Evolutionary conservation across 345 rosid genomes (phyloP).

Genomic region (Streptanthus diversifolius): DNA sequence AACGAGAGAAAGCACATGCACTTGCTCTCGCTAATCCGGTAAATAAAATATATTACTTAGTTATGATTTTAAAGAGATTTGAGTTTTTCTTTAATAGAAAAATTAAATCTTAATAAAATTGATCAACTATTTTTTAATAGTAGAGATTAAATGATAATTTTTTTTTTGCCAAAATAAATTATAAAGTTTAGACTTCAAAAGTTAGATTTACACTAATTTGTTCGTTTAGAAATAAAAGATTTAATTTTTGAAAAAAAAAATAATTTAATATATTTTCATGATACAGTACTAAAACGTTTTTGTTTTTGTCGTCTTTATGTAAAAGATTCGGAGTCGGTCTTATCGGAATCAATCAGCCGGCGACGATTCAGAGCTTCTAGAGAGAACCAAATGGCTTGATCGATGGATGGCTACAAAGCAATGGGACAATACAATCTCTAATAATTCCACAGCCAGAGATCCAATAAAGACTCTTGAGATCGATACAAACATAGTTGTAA

Average conservation of each 20-base stretch:
- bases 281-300: background rate
- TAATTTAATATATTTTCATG: background rate
- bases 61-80: background rate
- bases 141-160: too few species aligned
- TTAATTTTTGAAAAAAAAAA: too few species aligned
- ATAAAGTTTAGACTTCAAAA: too few species aligned
- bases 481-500: slow-evolving; percentile 31
- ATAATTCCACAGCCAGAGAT: slow-evolving; percentile 45
- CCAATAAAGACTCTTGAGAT: slow-evolving; percentile 52
- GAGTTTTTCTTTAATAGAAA: background rate
- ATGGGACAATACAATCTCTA: slow-evolving; percentile 48
- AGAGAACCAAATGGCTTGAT: slow-evolving; percentile 71
- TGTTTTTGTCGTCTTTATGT: background rate
- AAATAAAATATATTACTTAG: background rate
- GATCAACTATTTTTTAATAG: too few species aligned
- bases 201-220: too few species aligned
- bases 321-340: slow-evolving; percentile 57
- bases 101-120: background rate
- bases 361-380: slow-evolving; percentile 48
- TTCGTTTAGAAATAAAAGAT: too few species aligned
- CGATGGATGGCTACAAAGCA: slow-evolving; percentile 81
- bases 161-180: too few species aligned
- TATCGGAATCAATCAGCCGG: slow-evolving; percentile 55
- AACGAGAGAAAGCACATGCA: slow-evolving; percentile 60
- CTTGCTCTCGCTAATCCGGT: slow-evolving; percentile 76